Percentiles rank a stretch among this genome's conserved stretches.
Conservation (phyloP, 2,329 filamentous ascomycete genomes). For the Fusarium decemcellulare region DNA sequence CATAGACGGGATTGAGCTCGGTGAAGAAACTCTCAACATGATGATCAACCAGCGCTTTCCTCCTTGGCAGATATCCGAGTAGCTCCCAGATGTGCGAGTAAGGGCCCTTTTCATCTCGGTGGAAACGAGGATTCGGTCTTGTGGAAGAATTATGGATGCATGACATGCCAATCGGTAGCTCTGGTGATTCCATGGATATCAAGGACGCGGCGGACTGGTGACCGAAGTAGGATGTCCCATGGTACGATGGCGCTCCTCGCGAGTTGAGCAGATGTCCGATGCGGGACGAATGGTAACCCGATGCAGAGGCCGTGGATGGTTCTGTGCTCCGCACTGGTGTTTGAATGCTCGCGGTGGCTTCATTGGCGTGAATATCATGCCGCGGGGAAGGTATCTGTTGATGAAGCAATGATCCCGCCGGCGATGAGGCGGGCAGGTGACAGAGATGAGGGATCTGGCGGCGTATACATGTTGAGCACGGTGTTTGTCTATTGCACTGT, state of each 20-base stretch:
- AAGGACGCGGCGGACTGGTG: not conserved
- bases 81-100: conserved; percentile 3
- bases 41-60: not conserved
- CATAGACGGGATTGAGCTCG: not conserved
- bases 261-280: conserved; percentile 2
- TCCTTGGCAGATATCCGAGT: not conserved
- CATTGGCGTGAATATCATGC: not conserved
- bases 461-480: not conserved
- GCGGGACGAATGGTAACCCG: not conserved
- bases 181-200: conserved; percentile 2
- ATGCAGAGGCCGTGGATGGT: not conserved
- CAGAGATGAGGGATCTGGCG: conserved; percentile 2
- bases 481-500: conserved; percentile 1
- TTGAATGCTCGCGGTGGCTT: not conserved
- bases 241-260: not conserved
- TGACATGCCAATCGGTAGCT: not conserved
- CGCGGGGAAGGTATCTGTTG: not conserved
- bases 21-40: not conserved
- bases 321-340: not conserved
- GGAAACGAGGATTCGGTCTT: not conserved
- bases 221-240: conserved; percentile 1
- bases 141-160: not conserved
- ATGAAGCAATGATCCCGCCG: not conserved
- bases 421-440: not conserved
- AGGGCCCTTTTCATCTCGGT: not conserved